Base-by-base conservation (phyloP, 352 stramenopile genomes). In the Phytophthora gonapodyides region DNA sequence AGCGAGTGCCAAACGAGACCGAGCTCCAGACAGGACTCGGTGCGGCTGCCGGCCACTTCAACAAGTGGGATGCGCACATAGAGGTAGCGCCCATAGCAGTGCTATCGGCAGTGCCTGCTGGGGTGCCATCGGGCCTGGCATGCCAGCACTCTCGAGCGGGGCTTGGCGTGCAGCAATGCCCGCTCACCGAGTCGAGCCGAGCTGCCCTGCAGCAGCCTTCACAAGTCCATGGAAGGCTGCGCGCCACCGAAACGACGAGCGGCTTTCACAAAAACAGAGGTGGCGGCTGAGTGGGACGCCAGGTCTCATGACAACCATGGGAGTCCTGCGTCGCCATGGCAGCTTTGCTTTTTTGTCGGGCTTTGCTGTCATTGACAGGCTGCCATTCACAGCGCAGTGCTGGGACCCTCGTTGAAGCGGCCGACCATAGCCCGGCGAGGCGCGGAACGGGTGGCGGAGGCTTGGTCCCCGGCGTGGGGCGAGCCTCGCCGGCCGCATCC, bases 1-100 rank as follows among this genome's bases (percentile, higher is more conserved):
- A 58, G 55, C 56, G 41, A 33, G 21, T 42, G 59, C 37, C 44
- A 27, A 63, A 63, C 49, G 51, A 61, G 59, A 61, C 50, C 42
- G 45, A 55, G 37, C 46, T 48, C 59, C 61, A 69, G 42, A 61
- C 55, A 65, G 61, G 61, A 44, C 61, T 52, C 47, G 40, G 55
- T 69, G 56, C 40, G 61, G 55, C 54, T 54, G 61, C 52, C 47
- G 41, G 44, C 40, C 61, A 57, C 51, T 67, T 62, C 52, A 63
- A 69, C 55, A 41, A 69, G 43, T 63, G 57, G 61, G 55, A 69
- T 64, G 60, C 40, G 45, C 59, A 36, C 46, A 61, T 51, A 65
- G 61, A 49, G 3, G 13, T 36, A 12, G 11, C 5, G 40, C 40
- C 21, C 27, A 9, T 48, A 34, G 12, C 21, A 13, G 17, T n/a